Base-by-base conservation (phyloP, 495 filamentous ascomycete genomes). In the Barbatosphaeria neglecta region DNA sequence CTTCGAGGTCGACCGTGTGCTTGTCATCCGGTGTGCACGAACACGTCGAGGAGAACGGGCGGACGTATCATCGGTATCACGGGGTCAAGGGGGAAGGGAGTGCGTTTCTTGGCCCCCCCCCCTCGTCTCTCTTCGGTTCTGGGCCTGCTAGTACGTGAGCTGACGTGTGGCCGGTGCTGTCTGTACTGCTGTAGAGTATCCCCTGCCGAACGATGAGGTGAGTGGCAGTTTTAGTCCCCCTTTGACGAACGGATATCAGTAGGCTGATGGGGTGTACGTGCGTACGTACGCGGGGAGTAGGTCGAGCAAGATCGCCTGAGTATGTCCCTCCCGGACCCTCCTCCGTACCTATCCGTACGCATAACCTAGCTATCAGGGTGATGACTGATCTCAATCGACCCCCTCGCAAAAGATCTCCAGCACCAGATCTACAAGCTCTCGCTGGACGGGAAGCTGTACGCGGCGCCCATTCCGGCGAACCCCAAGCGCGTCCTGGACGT, bases 351-450 rank as follows among this genome's bases (percentile, higher is more conserved):
- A n/a, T n/a, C n/a, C n/a, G n/a, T n/a, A n/a, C n/a, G n/a, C n/a
- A n/a, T n/a, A n/a, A n/a, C n/a, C n/a, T n/a, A n/a, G n/a, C n/a
- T n/a, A n/a, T n/a, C n/a, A n/a, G n/a, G n/a, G n/a, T n/a, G n/a
- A n/a, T n/a, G n/a, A n/a, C n/a, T n/a, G n/a, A n/a, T n/a, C n/a
- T n/a, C n/a, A n/a, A n/a, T n/a, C n/a, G n/a, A n/a, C n/a, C n/a
- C n/a, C n/a, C n/a, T n/a, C n/a, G n/a, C n/a, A n/a, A n/a, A n/a
- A n/a, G 58, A 68, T 31, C 41, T 66, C 15, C 59, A 65, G 48
- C 73, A 81, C 48, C 69, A 80, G 49, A 62, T 76, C 40, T 77
- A 68, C 50, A 59, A 76, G 13, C 64, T 73, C 24, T 51, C 71
- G 10, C 58, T 78, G 9, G 64, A 68, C 49, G 69, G 70, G 22